A percentile compares a stretch with the other conserved stretches of the same genome.
Evolutionary conservation across 768 basidiomycete species (phyloP).

Genomic region (Auricularia sp.): DNA sequence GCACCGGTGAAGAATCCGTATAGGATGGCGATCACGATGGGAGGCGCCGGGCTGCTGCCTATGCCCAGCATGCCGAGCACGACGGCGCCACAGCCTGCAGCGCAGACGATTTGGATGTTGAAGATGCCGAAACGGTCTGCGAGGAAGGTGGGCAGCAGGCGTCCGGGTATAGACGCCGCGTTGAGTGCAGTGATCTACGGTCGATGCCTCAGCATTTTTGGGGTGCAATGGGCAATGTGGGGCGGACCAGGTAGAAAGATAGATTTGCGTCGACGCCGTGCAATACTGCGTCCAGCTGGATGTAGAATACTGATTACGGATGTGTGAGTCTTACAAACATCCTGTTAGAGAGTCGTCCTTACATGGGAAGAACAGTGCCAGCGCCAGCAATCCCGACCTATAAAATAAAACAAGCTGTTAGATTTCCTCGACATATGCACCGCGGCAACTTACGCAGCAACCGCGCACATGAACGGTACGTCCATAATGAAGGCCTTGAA

Average conservation of each 20-base stretch:
- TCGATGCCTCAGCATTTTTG: not conserved
- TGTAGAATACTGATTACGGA: constrained; percentile 8
- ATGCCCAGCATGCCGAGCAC: constrained; percentile 11
- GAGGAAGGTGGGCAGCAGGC: constrained; percentile 33
- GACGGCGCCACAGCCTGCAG: constrained; percentile 23
- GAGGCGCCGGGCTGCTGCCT: not conserved
- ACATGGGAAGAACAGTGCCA: not conserved
- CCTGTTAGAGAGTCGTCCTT: too few species aligned
- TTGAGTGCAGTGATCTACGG: constrained; percentile 30
- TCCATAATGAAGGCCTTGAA: constrained; percentile 8
- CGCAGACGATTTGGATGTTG: constrained; percentile 35
- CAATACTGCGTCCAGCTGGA: constrained; percentile 10
- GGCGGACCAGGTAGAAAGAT: constrained; percentile 10
- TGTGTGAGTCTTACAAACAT: too few species aligned
- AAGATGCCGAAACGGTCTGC: constrained; percentile 34
- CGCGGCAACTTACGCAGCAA: not conserved
- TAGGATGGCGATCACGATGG: constrained; percentile 28
- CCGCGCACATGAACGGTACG: constrained; percentile 5
- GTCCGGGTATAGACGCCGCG: constrained; percentile 27
- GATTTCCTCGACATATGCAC: not conserved
- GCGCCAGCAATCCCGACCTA: constrained; percentile 13
- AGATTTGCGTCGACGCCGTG: constrained; percentile 7
- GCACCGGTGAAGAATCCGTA: constrained; percentile 42
- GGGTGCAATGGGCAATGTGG: not conserved
- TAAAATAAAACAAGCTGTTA: not conserved